Percentiles rank a stretch among this genome's conserved stretches.
Conservation (phyloP, 352 stramenopile genomes). For the Phytophthora uliginosa region DNA sequence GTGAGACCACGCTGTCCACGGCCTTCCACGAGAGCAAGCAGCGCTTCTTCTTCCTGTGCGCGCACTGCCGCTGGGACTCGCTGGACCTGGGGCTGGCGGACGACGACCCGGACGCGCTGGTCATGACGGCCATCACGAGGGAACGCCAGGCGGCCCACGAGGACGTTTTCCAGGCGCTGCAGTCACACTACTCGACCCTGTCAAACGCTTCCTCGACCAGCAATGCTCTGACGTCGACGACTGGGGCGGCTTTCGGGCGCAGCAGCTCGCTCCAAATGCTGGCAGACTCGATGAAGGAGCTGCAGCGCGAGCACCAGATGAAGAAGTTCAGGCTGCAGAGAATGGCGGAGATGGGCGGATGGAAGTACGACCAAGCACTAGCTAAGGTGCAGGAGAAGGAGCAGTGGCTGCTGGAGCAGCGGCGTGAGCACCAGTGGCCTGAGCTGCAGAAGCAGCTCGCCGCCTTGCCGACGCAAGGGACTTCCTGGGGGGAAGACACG, state of each 20-base stretch:
- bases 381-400: conserved; percentile 63
- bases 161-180: conserved; percentile 78
- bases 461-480: conserved; percentile 23
- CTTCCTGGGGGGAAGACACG: conserved; percentile 13
- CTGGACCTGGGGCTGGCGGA: conserved; percentile 68
- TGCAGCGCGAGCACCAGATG: conserved; percentile 88
- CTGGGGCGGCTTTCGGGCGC: conserved; percentile 24
- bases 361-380: conserved; percentile 75
- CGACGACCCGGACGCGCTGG: conserved; percentile 85
- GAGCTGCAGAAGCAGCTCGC: conserved; percentile 62
- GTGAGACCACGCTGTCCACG: conserved; percentile 73
- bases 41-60: conserved; percentile 85
- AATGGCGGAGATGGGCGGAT: conserved; percentile 78
- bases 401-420: conserved; percentile 69
- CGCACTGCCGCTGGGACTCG: conserved; percentile 91
- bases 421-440: conserved; percentile 67
- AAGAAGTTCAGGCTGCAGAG: conserved; percentile 79
- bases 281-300: conserved; percentile 77
- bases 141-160: conserved; percentile 81
- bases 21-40: conserved; percentile 64
- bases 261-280: conserved; percentile 58
- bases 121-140: conserved; percentile 82
- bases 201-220: conserved; percentile 11
- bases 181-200: conserved; percentile 60
- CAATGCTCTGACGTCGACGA: conserved; percentile 14